These are phyloP conservation scores for Microbotryum lychnidis-dioicae DNA, from an alignment of 1,284 basidiomycete genomes.

Conservation along the genomic window DNA sequence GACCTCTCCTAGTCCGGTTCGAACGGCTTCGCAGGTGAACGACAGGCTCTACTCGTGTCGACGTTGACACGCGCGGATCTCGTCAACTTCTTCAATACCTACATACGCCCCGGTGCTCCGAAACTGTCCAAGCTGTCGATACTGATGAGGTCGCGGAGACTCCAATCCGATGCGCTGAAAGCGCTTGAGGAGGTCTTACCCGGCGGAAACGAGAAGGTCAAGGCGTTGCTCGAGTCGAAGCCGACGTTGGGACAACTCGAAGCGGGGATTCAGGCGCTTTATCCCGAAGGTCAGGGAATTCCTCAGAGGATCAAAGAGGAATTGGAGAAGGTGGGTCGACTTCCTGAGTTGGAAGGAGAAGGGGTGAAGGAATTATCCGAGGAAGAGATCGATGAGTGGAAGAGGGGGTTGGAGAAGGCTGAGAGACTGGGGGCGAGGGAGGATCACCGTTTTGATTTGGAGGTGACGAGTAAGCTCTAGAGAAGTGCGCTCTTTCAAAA, in stretches of 20 bases:
- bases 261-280: background rate
- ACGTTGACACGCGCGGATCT: slow-evolving; percentile 70
- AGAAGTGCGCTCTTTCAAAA: too few relatives aligned
- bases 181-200: background rate
- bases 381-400: slow-evolving; percentile 9
- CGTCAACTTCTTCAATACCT: slow-evolving; percentile 47
- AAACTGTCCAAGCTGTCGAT: slow-evolving; percentile 30
- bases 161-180: slow-evolving; percentile 20
- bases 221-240: slow-evolving; percentile 5
- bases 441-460: slow-evolving; percentile 7
- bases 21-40: slow-evolving; percentile 31
- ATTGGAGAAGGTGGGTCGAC: background rate
- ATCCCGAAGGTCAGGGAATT: background rate
- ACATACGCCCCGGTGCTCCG: slow-evolving; percentile 18
- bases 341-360: background rate
- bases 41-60: slow-evolving; percentile 58
- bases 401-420: slow-evolving; percentile 3
- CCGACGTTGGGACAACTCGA: slow-evolving; percentile 12
- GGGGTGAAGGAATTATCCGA: slow-evolving; percentile 9
- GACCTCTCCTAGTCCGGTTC: too few relatives aligned
- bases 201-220: background rate
- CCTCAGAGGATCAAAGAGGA: background rate
- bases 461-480: background rate
- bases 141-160: slow-evolving; percentile 32
- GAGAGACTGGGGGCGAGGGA: slow-evolving; percentile 3